Conservation (phyloP, 805 yeast genomes). For the Barnettozyma sucrosica region DNA sequence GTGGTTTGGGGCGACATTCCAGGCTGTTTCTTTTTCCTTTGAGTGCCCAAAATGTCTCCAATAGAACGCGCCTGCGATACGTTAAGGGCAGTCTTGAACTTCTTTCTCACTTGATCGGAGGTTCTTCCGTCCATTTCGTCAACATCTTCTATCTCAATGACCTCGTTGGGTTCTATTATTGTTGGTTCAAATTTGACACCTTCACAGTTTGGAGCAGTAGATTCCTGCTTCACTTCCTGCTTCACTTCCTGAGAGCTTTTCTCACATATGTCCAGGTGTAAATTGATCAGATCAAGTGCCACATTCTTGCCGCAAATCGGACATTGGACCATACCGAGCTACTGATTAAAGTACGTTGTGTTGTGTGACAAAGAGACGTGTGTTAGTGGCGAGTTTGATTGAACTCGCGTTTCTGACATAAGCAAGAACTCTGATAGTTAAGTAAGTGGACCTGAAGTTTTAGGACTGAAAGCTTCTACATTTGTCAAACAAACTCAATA, state of each 20-base stretch:
- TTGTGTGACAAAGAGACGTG: neutral
- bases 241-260: neutral
- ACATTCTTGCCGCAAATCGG: constrained; percentile 22
- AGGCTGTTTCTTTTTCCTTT: neutral
- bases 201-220: neutral
- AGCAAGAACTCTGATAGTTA: too few species aligned
- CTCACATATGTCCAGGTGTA: constrained; percentile 24
- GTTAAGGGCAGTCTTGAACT: constrained; percentile 7
- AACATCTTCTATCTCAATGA: constrained; percentile 14
- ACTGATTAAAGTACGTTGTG: neutral
- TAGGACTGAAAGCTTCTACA: neutral
- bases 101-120: constrained; percentile 3
- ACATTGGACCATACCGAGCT: constrained; percentile 20
- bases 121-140: constrained; percentile 1
- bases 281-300: constrained; percentile 17
- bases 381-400: neutral
- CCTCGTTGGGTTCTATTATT: constrained; percentile 7
- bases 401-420: neutral
- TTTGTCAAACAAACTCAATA: neutral
- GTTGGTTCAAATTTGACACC: neutral
- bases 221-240: constrained; percentile 1
- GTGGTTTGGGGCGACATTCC: neutral
- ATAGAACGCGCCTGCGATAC: constrained; percentile 4
- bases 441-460: too few species aligned
- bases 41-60: constrained; percentile 7